phyloP scores from a whole-genome alignment of 345 rosid genomes.

The Mercurialis annua region DNA sequence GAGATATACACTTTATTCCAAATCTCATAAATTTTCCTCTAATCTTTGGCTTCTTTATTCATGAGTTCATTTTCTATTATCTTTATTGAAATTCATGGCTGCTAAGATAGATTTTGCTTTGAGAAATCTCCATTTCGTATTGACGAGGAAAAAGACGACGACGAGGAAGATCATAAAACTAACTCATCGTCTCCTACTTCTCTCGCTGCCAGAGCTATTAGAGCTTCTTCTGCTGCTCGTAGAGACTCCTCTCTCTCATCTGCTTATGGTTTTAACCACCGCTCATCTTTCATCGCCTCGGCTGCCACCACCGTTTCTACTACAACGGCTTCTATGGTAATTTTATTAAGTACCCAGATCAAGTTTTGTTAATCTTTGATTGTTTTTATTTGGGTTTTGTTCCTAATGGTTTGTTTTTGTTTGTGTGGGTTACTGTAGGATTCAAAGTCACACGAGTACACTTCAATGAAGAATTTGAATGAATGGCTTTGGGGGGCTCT shows the following conservation, averaged over 20 bases:
- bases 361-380: no score
- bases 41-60: no score
- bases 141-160: slow-evolving; percentile 1
- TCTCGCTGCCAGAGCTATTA: slow-evolving; percentile 29
- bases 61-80: no score
- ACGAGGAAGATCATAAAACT: neutral
- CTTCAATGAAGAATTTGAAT: slow-evolving; percentile 34
- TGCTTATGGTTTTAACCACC: slow-evolving; percentile 25
- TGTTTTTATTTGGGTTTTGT: neutral
- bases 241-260: slow-evolving; percentile 36
- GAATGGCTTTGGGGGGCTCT: slow-evolving; percentile 37
- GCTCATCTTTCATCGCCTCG: slow-evolving; percentile 9
- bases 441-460: slow-evolving; percentile 36
- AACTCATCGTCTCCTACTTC: slow-evolving; percentile 7
- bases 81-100: no score
- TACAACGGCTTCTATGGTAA: slow-evolving; percentile 11
- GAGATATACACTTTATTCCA: no score
- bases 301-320: neutral
- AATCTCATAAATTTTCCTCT: no score
- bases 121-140: neutral
- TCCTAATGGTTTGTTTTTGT: neutral
- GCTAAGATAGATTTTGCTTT: no score
- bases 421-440: slow-evolving; percentile 34
- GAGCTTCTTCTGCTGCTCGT: slow-evolving; percentile 32
- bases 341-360: neutral